Evolutionary conservation across 2,329 filamentous ascomycete species (phyloP).

Genomic region (Exophiala alcalophila): DNA sequence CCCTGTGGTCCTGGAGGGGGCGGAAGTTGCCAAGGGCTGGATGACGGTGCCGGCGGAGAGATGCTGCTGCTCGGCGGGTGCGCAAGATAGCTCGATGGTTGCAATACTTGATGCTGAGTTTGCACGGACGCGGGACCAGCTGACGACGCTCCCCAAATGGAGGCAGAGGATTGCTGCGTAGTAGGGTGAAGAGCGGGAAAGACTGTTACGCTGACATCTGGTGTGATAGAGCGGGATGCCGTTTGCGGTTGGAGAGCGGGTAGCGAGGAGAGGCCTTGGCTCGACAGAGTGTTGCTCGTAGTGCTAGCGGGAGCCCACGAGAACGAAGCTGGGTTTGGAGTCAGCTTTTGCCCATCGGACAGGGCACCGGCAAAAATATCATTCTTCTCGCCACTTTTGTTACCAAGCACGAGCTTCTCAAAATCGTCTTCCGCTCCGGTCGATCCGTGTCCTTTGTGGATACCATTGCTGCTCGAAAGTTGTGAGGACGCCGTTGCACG

Average conservation of each 20-base stretch:
- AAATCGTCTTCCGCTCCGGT: constrained; percentile 69
- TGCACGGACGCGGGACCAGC: constrained; percentile 14
- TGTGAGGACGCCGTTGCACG: constrained; percentile 33
- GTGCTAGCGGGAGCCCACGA: constrained; percentile 42
- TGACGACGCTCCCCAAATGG: constrained; percentile 27
- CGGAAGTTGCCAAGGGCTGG: constrained; percentile 24
- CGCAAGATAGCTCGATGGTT: constrained; percentile 15
- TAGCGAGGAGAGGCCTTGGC: constrained; percentile 23
- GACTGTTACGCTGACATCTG: constrained; percentile 48
- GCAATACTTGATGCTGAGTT: constrained; percentile 18
- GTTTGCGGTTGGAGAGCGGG: constrained; percentile 29
- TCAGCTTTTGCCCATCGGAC: constrained; percentile 32
- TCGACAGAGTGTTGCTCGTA: constrained; percentile 26
- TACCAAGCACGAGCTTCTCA: constrained; percentile 82
- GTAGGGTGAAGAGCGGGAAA: constrained; percentile 50
- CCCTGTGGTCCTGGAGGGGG: constrained; percentile 15
- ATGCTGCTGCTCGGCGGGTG: constrained; percentile 12
- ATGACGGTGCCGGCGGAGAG: constrained; percentile 15
- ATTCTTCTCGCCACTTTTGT: constrained; percentile 42
- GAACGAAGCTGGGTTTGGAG: constrained; percentile 38
- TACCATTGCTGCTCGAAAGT: constrained; percentile 30
- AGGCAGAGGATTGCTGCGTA: constrained; percentile 36
- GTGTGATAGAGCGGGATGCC: constrained; percentile 49
- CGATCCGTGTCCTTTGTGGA: constrained; percentile 45
- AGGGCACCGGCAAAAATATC: constrained; percentile 35